Percentiles rank a stretch among this genome's conserved stretches.
Conservation (phyloP, 2,329 filamentous ascomycete genomes). For the Paraphoma chrysanthemicola region DNA sequence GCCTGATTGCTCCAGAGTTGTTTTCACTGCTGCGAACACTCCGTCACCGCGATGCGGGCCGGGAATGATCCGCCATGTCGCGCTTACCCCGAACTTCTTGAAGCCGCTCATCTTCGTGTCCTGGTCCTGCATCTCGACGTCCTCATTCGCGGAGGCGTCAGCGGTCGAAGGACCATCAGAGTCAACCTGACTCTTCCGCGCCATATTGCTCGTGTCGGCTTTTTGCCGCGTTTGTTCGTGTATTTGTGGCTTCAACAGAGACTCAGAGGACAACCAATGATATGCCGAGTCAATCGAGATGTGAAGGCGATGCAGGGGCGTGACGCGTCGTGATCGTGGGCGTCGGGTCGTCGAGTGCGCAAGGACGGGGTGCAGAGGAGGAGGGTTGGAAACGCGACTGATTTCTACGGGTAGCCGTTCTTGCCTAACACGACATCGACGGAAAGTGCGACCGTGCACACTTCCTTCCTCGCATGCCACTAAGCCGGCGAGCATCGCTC, state of each 20-base stretch:
- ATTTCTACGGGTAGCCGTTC: slow-evolving; percentile 4
- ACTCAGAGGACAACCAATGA: slow-evolving; percentile 5
- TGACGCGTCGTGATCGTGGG: slow-evolving; percentile 25
- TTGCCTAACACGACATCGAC: slow-evolving; percentile 3
- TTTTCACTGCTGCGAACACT: neutral
- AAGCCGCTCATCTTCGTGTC: slow-evolving; percentile 41
- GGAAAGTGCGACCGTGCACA: slow-evolving; percentile 1
- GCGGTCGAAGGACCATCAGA: slow-evolving; percentile 46
- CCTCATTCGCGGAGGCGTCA: slow-evolving; percentile 47
- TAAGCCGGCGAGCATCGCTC: neutral
- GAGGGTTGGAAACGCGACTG: slow-evolving; percentile 1
- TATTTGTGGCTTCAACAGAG: slow-evolving; percentile 10
- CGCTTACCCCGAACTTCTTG: slow-evolving; percentile 45
- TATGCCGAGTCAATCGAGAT: slow-evolving; percentile 7
- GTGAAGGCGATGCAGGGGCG: slow-evolving; percentile 20
- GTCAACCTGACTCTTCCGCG: slow-evolving; percentile 46
- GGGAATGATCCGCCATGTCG: slow-evolving; percentile 9
- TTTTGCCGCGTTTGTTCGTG: slow-evolving; percentile 32
- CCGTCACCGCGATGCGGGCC: slow-evolving; percentile 7
- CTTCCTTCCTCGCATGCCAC: slow-evolving; percentile 2
- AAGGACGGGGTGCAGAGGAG: neutral
- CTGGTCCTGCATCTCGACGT: slow-evolving; percentile 48
- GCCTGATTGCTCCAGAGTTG: slow-evolving; percentile 16
- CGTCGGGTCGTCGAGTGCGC: slow-evolving; percentile 2
- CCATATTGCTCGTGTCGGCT: slow-evolving; percentile 49